Conservation (phyloP, 164 flowering plant species). For the Umbilicus rupestris region DNA sequence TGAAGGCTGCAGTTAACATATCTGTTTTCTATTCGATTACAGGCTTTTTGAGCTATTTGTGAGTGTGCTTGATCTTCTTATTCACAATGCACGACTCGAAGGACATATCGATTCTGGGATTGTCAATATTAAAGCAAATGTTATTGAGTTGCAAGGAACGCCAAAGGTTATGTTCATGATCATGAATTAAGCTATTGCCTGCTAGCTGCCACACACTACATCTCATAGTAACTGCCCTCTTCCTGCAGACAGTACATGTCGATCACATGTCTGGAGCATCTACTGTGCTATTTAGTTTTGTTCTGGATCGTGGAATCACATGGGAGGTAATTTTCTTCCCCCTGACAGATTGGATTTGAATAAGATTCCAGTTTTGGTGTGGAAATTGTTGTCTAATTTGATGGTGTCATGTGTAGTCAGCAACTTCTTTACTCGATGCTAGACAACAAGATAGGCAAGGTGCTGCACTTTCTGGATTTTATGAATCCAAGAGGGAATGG, state of each 20-base stretch:
- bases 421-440: slow-evolving; percentile 57
- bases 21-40: slow-evolving; percentile 9
- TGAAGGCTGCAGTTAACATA: neutral
- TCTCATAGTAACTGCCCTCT: slow-evolving; percentile 14
- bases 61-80: slow-evolving; percentile 67
- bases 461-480: slow-evolving; percentile 65
- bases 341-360: neutral
- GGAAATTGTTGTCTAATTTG: neutral
- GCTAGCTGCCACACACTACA: slow-evolving; percentile 6
- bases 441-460: slow-evolving; percentile 59
- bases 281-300: slow-evolving; percentile 76
- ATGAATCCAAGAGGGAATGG: slow-evolving; percentile 95
- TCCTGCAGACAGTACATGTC: slow-evolving; percentile 77
- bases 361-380: neutral
- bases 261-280: slow-evolving; percentile 86
- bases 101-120: slow-evolving; percentile 93
- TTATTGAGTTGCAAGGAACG: slow-evolving; percentile 51
- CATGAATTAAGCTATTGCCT: slow-evolving; percentile 2
- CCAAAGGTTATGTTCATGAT: slow-evolving; percentile 56
- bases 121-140: slow-evolving; percentile 80
- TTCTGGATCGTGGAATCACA: slow-evolving; percentile 80
- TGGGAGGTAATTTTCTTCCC: slow-evolving; percentile 64
- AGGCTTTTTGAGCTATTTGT: slow-evolving; percentile 92
- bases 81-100: slow-evolving; percentile 84
- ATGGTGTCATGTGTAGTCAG: slow-evolving; percentile 34